phyloP scores from a whole-genome alignment of 176 grass and related monocot genomes.

The Zizania latifolia region DNA sequence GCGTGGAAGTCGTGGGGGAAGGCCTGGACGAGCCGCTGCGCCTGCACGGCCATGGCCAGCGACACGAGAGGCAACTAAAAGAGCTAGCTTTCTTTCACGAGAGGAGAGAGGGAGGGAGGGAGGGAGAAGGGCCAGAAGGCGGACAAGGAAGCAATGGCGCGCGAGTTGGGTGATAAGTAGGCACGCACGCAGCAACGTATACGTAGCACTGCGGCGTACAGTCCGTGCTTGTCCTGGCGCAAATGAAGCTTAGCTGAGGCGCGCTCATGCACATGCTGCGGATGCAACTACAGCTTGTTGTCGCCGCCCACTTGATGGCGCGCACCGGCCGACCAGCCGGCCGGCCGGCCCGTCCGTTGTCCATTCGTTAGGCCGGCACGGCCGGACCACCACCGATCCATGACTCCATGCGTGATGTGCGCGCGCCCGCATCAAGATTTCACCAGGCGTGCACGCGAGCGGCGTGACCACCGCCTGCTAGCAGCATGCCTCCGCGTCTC shows the following conservation, averaged over 20 bases:
- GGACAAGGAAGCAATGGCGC: background rate
- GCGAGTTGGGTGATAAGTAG: background rate
- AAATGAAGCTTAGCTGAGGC: background rate
- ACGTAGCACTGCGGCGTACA: background rate
- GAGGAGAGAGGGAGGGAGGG: background rate
- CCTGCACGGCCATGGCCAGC: conserved; percentile 48
- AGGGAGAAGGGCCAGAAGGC: too few relatives aligned
- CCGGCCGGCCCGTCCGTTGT: too few relatives aligned
- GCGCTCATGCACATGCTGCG: too few relatives aligned
- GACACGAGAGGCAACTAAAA: background rate
- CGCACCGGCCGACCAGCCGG: background rate
- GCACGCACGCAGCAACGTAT: background rate
- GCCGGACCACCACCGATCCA: too few relatives aligned
- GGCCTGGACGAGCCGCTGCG: conserved; percentile 20
- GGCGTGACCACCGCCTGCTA: too few relatives aligned
- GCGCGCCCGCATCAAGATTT: background rate
- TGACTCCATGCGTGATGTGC: too few relatives aligned
- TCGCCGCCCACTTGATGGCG: conserved; percentile 10
- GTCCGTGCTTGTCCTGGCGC: background rate
- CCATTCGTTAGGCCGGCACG: too few relatives aligned
- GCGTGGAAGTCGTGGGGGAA: conserved; percentile 20
- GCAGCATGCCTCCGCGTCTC: background rate
- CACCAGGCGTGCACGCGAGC: background rate
- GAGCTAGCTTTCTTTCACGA: too few relatives aligned
- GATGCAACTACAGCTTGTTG: too few relatives aligned